Percentiles rank a stretch among this genome's conserved stretches.
phyloP scores from a whole-genome alignment of 2,329 filamentous ascomycete species.

The Epichloe scottii region DNA sequence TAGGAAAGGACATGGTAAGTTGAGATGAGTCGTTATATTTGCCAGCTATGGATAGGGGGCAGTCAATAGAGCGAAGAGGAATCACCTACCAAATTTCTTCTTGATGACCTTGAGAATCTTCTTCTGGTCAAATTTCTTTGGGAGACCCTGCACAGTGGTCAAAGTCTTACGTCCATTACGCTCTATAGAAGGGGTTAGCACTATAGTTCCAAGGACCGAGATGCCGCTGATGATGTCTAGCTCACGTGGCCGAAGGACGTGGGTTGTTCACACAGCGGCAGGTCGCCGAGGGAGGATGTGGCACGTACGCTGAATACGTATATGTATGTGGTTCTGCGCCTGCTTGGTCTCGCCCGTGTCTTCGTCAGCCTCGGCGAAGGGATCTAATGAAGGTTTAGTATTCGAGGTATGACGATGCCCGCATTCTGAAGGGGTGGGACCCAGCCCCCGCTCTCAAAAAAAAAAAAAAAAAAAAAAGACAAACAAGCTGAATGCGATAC shows the following conservation, averaged over 20 bases:
- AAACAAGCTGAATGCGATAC: not conserved
- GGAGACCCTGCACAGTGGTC: conserved; percentile 97
- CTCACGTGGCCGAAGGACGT: conserved; percentile 2
- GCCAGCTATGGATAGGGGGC: not conserved
- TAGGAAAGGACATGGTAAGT: conserved; percentile 19
- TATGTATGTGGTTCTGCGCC: conserved; percentile 97
- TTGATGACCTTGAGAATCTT: conserved; percentile 99
- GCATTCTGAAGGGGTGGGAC: conserved; percentile 6
- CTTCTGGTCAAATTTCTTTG: conserved; percentile 98
- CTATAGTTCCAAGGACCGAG: not conserved
- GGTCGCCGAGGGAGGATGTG: not conserved
- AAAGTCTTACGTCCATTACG: conserved; percentile 99
- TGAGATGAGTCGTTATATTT: not conserved
- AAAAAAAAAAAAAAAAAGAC: too few species aligned
- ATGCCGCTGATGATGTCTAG: not conserved
- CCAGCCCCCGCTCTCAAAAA: not conserved
- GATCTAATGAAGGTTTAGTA: conserved; percentile 48
- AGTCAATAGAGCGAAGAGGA: not conserved
- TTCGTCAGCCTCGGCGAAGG: conserved; percentile 99
- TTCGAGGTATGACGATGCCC: conserved; percentile 11
- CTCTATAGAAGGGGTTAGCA: conserved; percentile 49
- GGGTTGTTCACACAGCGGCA: not conserved
- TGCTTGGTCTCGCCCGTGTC: conserved; percentile 91
- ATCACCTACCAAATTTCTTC: conserved; percentile 84
- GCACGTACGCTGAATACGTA: conserved; percentile 90